phyloP scores from a whole-genome alignment of 441 rosid species.

The Populus trichocarpa region DNA sequence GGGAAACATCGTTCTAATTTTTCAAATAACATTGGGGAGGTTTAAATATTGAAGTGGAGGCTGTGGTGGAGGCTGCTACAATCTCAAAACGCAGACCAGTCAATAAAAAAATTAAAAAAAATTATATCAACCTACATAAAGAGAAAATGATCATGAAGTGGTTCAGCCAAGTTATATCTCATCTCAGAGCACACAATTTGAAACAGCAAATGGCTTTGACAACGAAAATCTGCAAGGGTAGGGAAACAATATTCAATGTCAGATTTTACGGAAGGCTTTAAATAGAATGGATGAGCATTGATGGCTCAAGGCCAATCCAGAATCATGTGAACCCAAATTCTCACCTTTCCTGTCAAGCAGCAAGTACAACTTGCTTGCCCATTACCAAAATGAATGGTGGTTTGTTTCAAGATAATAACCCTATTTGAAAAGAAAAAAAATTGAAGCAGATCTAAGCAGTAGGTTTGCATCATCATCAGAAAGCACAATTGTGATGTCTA shows the following conservation, averaged over 20 bases:
- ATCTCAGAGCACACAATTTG: conserved; percentile 44
- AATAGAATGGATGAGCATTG: conserved; percentile 14
- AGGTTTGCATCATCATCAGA: conserved; percentile 2
- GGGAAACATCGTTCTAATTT: neutral
- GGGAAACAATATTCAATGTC: conserved; percentile 39
- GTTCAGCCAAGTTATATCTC: conserved; percentile 41
- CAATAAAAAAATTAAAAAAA: neutral
- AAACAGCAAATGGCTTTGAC: conserved; percentile 45
- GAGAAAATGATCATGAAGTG: conserved; percentile 26
- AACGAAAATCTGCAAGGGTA: conserved; percentile 49
- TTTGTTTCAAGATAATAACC: neutral
- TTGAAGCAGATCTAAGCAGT: neutral
- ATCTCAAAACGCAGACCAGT: neutral
- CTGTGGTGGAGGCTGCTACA: too few relatives aligned
- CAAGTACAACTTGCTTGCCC: conserved; percentile 7
- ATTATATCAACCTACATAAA: conserved; percentile 43
- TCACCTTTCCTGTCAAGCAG: conserved; percentile 31
- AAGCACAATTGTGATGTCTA: neutral
- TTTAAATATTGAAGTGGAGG: neutral
- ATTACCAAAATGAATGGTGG: neutral
- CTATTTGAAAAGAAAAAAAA: neutral
- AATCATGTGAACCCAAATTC: conserved; percentile 21
- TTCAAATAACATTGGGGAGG: neutral
- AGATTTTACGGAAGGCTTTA: conserved; percentile 29
- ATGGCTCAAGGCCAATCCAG: conserved; percentile 20